Conservation (phyloP, 306 rosid genomes). For the Neltuma alba region DNA sequence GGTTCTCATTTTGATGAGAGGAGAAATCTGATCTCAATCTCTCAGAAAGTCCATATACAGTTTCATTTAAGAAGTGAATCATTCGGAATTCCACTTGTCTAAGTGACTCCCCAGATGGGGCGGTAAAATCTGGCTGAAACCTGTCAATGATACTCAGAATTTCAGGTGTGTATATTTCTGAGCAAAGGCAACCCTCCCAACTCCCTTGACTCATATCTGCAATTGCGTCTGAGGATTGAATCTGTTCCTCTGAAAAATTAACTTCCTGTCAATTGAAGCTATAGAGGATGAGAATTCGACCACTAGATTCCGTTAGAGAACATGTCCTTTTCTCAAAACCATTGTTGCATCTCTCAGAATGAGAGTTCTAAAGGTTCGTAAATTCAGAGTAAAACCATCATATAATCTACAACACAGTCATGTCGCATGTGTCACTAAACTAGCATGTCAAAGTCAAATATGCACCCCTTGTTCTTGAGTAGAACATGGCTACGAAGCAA, state of each 20-base stretch:
- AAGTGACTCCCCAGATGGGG: constrained; percentile 94
- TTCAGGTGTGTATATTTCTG: constrained; percentile 86
- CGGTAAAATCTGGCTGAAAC: constrained; percentile 86
- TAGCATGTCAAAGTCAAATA: constrained; percentile 14
- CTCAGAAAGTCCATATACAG: constrained; percentile 71
- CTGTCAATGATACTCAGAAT: constrained; percentile 64
- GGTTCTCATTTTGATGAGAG: constrained; percentile 65
- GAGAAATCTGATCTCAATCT: constrained; percentile 65
- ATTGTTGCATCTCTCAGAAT: constrained; percentile 13
- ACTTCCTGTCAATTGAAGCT: constrained; percentile 62
- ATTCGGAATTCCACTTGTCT: constrained; percentile 92
- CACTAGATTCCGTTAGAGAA: constrained; percentile 15
- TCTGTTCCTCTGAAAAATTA: constrained; percentile 68
- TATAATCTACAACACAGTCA: neutral
- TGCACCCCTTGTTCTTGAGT: neutral
- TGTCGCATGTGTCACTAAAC: neutral
- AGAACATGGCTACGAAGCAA: neutral
- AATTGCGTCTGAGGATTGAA: constrained; percentile 77
- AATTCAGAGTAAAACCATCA: constrained; percentile 29
- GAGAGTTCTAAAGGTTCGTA: constrained; percentile 20
- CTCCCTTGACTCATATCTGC: constrained; percentile 91
- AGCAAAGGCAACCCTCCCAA: constrained; percentile 93
- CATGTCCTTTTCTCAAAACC: constrained; percentile 2
- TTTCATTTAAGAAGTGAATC: constrained; percentile 73
- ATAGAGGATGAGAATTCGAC: constrained; percentile 27